phyloP scores from a whole-genome alignment of 202 grass and related monocot genomes.

The Sporobolus alterniflorus region DNA sequence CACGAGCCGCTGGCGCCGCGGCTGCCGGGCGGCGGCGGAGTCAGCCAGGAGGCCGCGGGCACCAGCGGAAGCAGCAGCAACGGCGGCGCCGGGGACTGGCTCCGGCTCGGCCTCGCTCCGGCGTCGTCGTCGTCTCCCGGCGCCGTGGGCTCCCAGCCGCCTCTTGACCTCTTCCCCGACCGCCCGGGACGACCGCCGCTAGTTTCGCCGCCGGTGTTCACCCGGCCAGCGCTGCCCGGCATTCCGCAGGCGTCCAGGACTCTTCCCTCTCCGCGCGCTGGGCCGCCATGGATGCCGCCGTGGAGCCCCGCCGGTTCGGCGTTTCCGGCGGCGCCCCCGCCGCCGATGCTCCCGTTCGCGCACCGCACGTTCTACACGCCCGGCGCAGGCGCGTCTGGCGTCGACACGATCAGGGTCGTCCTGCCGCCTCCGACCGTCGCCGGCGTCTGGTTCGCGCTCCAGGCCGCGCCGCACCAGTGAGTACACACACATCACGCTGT shows the following conservation, averaged over 20 bases:
- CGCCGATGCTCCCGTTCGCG: conserved; percentile 28
- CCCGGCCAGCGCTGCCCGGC: conserved; percentile 33
- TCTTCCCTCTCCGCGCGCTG: conserved; percentile 8
- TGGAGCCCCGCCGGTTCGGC: conserved; percentile 35
- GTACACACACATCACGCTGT: conserved; percentile 32
- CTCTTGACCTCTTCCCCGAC: conserved; percentile 19
- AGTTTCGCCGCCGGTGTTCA: background rate
- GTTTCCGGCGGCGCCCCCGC: background rate
- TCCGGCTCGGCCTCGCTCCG: conserved; percentile 55
- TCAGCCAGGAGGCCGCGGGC: conserved; percentile 24
- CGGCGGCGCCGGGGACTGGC: conserved; percentile 45
- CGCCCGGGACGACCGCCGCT: background rate
- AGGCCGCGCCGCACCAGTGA: conserved; percentile 76
- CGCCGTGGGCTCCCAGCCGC: background rate
- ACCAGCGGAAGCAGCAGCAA: conserved; percentile 13
- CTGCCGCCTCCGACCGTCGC: conserved; percentile 47
- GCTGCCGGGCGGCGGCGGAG: background rate
- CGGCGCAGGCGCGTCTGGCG: background rate
- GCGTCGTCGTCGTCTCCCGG: background rate
- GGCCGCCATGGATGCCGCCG: conserved; percentile 44
- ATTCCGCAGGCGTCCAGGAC: conserved; percentile 48
- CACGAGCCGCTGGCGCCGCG: background rate
- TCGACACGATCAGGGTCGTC: conserved; percentile 59
- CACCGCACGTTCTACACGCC: conserved; percentile 37
- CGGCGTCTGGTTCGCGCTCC: conserved; percentile 81